Conservation (phyloP, 768 basidiomycete genomes). For the Mycena metata region DNA sequence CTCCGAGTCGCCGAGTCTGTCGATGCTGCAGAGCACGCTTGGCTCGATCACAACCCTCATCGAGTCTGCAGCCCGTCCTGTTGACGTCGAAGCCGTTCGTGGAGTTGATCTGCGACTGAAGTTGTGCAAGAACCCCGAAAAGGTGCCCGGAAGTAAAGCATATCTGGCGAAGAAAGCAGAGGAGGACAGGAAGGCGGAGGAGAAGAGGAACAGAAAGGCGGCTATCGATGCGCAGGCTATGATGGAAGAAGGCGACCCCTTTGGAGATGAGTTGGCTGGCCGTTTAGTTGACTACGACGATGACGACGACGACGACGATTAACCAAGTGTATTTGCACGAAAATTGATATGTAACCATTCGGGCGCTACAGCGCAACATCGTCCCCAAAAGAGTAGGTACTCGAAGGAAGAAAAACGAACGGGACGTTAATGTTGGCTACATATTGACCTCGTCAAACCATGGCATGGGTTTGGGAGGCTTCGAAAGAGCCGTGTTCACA, state of each 20-base stretch:
- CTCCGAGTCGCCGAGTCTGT: constrained; percentile 38
- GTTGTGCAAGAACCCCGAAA: constrained; percentile 96
- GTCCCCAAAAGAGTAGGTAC: constrained; percentile 34
- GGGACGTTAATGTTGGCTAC: constrained; percentile 65
- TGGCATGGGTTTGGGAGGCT: constrained; percentile 56
- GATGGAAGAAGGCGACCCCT: constrained; percentile 74
- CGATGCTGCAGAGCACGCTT: constrained; percentile 55
- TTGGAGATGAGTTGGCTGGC: constrained; percentile 68
- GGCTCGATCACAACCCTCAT: constrained; percentile 72
- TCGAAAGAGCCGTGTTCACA: constrained; percentile 55
- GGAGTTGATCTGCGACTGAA: constrained; percentile 90
- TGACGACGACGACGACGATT: constrained; percentile 60
- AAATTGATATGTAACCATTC: constrained; percentile 24
- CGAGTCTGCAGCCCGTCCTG: constrained; percentile 64
- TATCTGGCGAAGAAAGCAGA: constrained; percentile 80
- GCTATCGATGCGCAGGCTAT: constrained; percentile 58
- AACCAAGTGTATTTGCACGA: constrained; percentile 13
- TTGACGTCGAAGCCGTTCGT: constrained; percentile 88
- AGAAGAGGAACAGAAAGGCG: constrained; percentile 75
- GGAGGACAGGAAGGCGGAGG: constrained; percentile 76
- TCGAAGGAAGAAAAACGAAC: constrained; percentile 41
- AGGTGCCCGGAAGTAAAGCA: constrained; percentile 90
- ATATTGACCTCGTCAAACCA: constrained; percentile 71
- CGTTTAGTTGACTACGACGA: constrained; percentile 71
- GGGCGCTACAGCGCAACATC: constrained; percentile 40